Evolutionary conservation across 179 eudicot genomes (phyloP).

Genomic region (Gypsophila paniculata): DNA sequence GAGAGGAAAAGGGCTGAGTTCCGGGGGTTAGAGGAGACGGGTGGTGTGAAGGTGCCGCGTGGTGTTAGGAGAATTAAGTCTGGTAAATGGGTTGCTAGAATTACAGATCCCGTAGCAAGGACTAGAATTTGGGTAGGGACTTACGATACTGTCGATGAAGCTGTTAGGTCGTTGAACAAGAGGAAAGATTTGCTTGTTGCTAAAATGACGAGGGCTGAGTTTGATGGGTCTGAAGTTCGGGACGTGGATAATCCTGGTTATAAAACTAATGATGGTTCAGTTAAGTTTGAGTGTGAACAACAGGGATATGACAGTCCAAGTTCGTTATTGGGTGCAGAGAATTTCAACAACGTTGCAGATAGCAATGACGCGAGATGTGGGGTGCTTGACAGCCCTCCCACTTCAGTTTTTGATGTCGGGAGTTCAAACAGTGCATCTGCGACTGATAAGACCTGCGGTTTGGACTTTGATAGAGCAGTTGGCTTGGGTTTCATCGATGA

Average conservation of each 20-base stretch:
- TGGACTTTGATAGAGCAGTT: constrained; percentile 12
- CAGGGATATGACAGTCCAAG: constrained; percentile 11
- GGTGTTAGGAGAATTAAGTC: constrained; percentile 26
- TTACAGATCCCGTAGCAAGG: constrained; percentile 8
- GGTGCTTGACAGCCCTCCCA: too few species aligned
- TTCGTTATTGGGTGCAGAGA: constrained; percentile 14
- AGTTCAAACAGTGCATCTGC: too few species aligned
- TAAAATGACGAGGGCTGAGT: constrained; percentile 3
- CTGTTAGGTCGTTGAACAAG: constrained; percentile 21
- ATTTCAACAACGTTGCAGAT: not conserved
- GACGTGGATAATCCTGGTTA: not conserved
- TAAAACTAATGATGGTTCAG: not conserved
- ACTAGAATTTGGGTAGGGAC: constrained; percentile 28
- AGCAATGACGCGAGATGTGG: not conserved
- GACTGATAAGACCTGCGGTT: too few species aligned
- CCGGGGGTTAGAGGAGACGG: not conserved
- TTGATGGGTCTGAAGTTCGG: not conserved
- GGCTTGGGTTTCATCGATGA: constrained; percentile 2
- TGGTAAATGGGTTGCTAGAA: constrained; percentile 28
- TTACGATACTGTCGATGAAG: constrained; percentile 26
- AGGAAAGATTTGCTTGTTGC: not conserved
- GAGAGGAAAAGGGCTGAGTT: not conserved
- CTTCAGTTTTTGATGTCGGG: too few species aligned
- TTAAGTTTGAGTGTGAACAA: not conserved
- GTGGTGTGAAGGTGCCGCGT: constrained; percentile 1